These are phyloP conservation scores for Penicillium bovifimosum DNA, from an alignment of 495 filamentous ascomycete genomes.

Conservation along the genomic window DNA sequence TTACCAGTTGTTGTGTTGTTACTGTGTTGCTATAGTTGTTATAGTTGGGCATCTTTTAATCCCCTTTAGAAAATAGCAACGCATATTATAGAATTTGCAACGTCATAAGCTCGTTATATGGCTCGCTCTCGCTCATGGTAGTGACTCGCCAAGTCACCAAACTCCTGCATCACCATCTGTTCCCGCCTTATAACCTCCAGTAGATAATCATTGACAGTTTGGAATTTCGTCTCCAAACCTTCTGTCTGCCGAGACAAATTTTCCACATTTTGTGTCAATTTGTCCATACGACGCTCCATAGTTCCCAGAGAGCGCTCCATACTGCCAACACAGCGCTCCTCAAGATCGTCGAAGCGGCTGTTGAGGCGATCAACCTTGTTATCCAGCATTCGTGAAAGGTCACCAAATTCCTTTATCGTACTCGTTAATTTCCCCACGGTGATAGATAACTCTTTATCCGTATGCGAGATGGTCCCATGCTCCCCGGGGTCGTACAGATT, in stretches of 20 bases:
- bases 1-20: not conserved
- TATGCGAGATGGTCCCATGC: not conserved
- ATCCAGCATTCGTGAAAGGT: not conserved
- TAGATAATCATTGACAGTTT: not conserved
- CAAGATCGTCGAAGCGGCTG: not conserved
- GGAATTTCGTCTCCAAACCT: not conserved
- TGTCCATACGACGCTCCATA: not conserved
- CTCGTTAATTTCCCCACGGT: not conserved
- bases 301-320: not conserved
- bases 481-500: not conserved
- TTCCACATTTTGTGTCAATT: too few relatives aligned
- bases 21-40: too few relatives aligned
- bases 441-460: not conserved
- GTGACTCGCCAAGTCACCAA: constrained; percentile 1
- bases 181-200: constrained; percentile 5
- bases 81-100: not conserved
- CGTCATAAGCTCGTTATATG: not conserved
- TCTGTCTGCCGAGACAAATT: too few relatives aligned
- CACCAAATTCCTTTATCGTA: not conserved
- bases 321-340: not conserved
- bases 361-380: not conserved
- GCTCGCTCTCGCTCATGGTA: not conserved
- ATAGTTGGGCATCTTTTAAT: not conserved
- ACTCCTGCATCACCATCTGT: not conserved
- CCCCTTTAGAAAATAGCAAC: too few relatives aligned